Conservation (phyloP, 148 eudicot genomes). For the Arbutus unedo region DNA sequence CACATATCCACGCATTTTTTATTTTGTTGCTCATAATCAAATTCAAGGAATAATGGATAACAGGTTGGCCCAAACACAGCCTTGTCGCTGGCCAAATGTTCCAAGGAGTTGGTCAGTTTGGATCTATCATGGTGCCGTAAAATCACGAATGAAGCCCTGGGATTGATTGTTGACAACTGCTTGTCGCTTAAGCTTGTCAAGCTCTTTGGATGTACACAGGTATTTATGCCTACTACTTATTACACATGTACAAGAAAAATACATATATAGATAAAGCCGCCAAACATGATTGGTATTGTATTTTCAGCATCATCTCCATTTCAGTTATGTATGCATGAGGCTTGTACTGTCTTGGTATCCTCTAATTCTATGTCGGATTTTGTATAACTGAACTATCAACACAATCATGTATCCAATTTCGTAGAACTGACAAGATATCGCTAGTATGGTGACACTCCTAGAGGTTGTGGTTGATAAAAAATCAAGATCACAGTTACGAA, state of each 20-base stretch:
- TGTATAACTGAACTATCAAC: too few relatives aligned
- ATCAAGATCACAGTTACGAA: background rate
- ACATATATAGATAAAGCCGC: background rate
- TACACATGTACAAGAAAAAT: background rate
- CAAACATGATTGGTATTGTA: background rate
- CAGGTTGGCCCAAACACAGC: constrained; percentile 38
- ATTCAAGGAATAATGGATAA: background rate
- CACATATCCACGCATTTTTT: background rate
- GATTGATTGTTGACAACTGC: constrained; percentile 36
- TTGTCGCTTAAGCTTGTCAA: constrained; percentile 33
- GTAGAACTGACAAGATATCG: background rate
- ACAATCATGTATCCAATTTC: background rate
- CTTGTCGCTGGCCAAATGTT: constrained; percentile 29
- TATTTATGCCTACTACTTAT: constrained; percentile 2
- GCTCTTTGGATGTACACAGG: constrained; percentile 43
- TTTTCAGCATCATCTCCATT: background rate
- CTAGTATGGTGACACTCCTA: background rate
- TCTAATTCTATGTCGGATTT: background rate
- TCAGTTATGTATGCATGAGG: background rate
- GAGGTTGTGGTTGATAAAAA: background rate
- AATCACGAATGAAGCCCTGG: constrained; percentile 29
- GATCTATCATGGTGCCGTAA: constrained; percentile 44
- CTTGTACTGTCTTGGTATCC: constrained; percentile 2
- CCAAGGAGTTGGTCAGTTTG: constrained; percentile 28
- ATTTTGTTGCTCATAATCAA: background rate